Base-by-base conservation (phyloP, 1,284 basidiomycete species). In the Tylopilus orsonianus region DNA sequence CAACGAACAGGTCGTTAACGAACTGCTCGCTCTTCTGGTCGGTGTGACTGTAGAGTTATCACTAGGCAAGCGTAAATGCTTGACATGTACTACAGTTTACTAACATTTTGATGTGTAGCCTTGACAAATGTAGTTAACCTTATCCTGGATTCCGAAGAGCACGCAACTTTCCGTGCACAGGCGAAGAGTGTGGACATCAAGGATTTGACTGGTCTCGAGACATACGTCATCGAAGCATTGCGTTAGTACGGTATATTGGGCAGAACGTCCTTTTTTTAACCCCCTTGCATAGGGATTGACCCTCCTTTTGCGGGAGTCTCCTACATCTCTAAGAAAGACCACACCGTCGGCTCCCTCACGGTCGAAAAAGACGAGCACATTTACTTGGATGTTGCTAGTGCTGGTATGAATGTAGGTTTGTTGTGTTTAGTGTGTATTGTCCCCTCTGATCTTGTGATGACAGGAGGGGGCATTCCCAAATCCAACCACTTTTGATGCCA, bases 1-100 rank as follows among this genome's bases (percentile, higher is more conserved):
- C 5, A 69, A 71, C 2, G 81, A 87, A 43, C 75, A 83, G 46
- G 68, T 86, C 13, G 76, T 82, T 8, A 88, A 88, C 59, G 78
- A 78, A 24, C 71, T 90, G 35, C 65, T 91, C 27, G 85, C 87
- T n/a, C 65, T 91, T 24, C 70, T 89, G 67, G 77, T 90, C 45
- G 78, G 79, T 19, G 70, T 79, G 4, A 80, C 82, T 5, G 81
- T 83, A 10, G 87, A 90, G 67, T 64, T 90, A 34, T 79, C 83
- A 13, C 74, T 90, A 50, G 77, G 86, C 81, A 56, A 29, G 77
- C 35, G 19, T 34, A 12, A 39, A 40, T 2, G 2, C 32, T 42
- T 20, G n/a, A 42, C 35, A 8, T 35, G 12, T 29, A 26, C 3
- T 5, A 22, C 37, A 14, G 24, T 39, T 18, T 14, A 34, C 46